Evolutionary conservation across 352 stramenopile genomes (phyloP), one percentile per base, ranked within the genome.

Genomic region (Phytophthora sansomeana): DNA sequence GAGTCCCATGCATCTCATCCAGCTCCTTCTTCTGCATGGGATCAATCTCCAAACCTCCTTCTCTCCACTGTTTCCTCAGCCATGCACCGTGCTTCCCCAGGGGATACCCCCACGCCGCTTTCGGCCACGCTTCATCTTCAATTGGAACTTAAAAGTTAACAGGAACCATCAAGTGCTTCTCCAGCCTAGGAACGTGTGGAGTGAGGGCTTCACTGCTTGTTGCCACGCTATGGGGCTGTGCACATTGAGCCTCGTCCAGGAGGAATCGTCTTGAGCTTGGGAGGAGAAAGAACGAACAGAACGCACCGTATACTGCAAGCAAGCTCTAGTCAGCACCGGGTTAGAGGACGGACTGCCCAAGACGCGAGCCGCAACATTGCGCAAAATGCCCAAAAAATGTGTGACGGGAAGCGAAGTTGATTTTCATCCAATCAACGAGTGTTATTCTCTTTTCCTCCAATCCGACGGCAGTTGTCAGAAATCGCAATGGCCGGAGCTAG

Each of bases 121-220:
- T 9, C 13, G 63, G 63, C 33, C 52, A 63, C 1, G n/a, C 17
- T 7, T 44, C 39, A 21, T 70, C 54, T 9, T 16, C 10, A 7
- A 2, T 8, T 0, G 63, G 63, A 19, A 66, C 55, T 5, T 38
- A 14, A 17, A 70, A 63, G n/a, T 8, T 14, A 13, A 44, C 6
- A 1, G 63, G 55, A 13, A 66, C 19, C 41, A 66, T 46, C 38
- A 57, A 5, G 17, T 66, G 48, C 17, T 26, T 30, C 3, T 53
- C 13, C 3, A 66, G 59, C 32, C 58, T 29, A 61, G 32, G 49
- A 57, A 71, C 28, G 55, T 44, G 39, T 21, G 60, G 5, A 69
- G 16, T 5, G 51, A 50, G 9, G 52, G 50, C 32, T 9, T 9
- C 7, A 36, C 32, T 10, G 32, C 7, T 10, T 36, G 32, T 10